phyloP scores from a whole-genome alignment of 305 asterid species.

The Rubia tinctorum region DNA sequence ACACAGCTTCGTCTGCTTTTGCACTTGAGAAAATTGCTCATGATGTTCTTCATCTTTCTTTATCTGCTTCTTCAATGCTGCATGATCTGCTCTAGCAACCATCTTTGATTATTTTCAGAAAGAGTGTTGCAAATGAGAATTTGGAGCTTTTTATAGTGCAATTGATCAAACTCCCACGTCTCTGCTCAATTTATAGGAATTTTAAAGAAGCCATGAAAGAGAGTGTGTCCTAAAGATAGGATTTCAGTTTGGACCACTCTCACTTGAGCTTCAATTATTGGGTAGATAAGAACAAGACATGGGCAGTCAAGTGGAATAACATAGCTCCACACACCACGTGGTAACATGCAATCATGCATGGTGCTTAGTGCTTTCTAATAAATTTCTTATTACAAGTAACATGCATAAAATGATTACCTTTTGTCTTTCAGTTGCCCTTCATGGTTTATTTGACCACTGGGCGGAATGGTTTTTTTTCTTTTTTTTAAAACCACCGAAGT shows the following conservation, averaged over 20 bases:
- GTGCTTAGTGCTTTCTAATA: neutral
- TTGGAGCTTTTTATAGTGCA: neutral
- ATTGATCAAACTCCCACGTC: neutral
- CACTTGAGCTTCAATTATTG: neutral
- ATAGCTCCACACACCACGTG: neutral
- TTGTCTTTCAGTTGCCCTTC: neutral
- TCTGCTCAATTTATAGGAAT: neutral
- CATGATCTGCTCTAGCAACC: conserved; percentile 53
- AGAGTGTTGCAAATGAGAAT: neutral
- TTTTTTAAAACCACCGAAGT: no score
- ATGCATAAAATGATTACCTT: neutral
- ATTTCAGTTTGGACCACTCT: neutral
- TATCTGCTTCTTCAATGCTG: conserved; percentile 30
- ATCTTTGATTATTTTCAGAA: conserved; percentile 19
- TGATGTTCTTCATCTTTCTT: conserved; percentile 21
- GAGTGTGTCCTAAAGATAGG: neutral
- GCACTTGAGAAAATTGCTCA: conserved; percentile 21
- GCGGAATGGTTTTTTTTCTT: neutral
- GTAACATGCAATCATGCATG: neutral
- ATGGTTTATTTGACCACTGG: neutral
- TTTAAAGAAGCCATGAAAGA: no score
- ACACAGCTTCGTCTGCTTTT: conserved; percentile 39
- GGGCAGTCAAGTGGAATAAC: neutral
- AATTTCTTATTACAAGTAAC: neutral
- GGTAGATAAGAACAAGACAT: neutral